These are phyloP conservation scores for Magnaporthiopsis poae DNA, from an alignment of 2,329 filamentous ascomycete genomes.

Conservation along the genomic window DNA sequence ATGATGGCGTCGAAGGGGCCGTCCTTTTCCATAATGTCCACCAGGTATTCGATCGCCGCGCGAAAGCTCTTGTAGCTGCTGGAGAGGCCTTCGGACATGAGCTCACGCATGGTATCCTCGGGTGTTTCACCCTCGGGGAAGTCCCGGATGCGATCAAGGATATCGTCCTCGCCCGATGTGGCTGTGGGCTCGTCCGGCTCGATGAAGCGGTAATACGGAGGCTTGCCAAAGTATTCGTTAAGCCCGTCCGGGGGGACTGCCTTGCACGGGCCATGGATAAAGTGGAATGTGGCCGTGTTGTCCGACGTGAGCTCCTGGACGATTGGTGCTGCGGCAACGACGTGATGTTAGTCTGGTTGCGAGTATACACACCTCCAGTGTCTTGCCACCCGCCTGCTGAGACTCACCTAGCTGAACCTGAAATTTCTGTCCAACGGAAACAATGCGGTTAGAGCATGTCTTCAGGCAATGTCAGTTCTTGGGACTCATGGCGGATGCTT, in stretches of 20 bases:
- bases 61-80: slow-evolving; percentile 26
- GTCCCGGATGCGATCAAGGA: slow-evolving; percentile 41
- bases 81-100: slow-evolving; percentile 27
- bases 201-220: slow-evolving; percentile 47
- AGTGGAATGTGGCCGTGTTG: slow-evolving; percentile 37
- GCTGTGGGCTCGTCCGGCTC: slow-evolving; percentile 37
- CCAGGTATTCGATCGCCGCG: slow-evolving; percentile 30
- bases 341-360: not conserved
- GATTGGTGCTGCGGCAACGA: slow-evolving; percentile 30
- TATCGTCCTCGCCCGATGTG: slow-evolving; percentile 31
- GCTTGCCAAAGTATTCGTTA: slow-evolving; percentile 46
- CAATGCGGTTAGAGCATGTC: slow-evolving; percentile 11
- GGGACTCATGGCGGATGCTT: slow-evolving; percentile 17
- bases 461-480: slow-evolving; percentile 6
- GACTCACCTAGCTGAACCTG: slow-evolving; percentile 41
- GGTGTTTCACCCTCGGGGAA: slow-evolving; percentile 42
- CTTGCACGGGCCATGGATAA: slow-evolving; percentile 40
- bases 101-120: slow-evolving; percentile 45
- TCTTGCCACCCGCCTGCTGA: not conserved
- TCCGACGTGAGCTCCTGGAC: slow-evolving; percentile 37
- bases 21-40: slow-evolving; percentile 34
- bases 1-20: slow-evolving; percentile 43
- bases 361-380: not conserved
- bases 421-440: slow-evolving; percentile 35
- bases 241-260: slow-evolving; percentile 43